These are phyloP conservation scores for bread wheat (Triticum aestivum) DNA, from an alignment of 176 grass and related monocot genomes.

Conservation along the genomic window IWGSC_CS_RefSeq_v2.1 NC_057807.1:450229428-450229927, in stretches of 20 bases:
- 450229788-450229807: not conserved
- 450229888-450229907: conserved; percentile 71
- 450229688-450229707: conserved; percentile 88
- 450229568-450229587: too few relatives aligned
- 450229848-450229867: conserved; percentile 41
- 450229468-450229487: conserved; percentile 61
- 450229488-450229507: conserved; percentile 66
- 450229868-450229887: conserved; percentile 73
- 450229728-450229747: conserved; percentile 61
- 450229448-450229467: conserved; percentile 56
- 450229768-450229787: conserved; percentile 73
- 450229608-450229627: conserved; percentile 52
- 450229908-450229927: conserved; percentile 73
- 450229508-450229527: conserved; percentile 79
- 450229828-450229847: not conserved
- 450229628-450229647: conserved; percentile 65
- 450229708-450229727: conserved; percentile 93
- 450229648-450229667: conserved; percentile 83
- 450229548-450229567: not conserved
- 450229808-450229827: not conserved
- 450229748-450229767: conserved; percentile 88
- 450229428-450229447: conserved; percentile 72
- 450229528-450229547: conserved; percentile 58
- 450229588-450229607: not conserved
- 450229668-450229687: conserved; percentile 84